These are phyloP conservation scores for Heliamphora pulchella DNA, from an alignment of 179 eudicot species.

Conservation along the genomic window DNA sequence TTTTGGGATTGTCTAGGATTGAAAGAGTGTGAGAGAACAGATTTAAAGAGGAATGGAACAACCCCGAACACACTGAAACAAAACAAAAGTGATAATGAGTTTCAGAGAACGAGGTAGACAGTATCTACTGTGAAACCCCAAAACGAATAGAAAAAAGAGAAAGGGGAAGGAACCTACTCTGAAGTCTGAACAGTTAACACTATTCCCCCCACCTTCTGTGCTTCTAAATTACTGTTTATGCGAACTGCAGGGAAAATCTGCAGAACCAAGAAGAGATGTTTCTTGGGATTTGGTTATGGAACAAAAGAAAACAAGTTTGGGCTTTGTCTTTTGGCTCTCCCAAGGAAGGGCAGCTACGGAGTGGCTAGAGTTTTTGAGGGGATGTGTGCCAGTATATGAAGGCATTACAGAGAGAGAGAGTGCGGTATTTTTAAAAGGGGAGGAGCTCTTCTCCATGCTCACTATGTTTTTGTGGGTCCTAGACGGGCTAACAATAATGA, in stretches of 20 bases:
- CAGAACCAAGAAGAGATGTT: constrained; percentile 36
- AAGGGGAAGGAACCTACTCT: neutral
- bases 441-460: too few species aligned
- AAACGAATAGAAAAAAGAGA: neutral
- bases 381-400: constrained; percentile 21
- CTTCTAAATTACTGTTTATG: constrained; percentile 3
- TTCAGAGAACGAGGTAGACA: constrained; percentile 9
- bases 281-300: constrained; percentile 15
- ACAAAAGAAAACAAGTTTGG: neutral
- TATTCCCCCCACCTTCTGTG: constrained; percentile 16
- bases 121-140: constrained; percentile 9
- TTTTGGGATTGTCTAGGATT: neutral
- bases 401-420: constrained; percentile 7
- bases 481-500: too few species aligned
- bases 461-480: too few species aligned
- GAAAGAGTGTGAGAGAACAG: neutral
- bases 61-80: neutral
- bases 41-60: neutral
- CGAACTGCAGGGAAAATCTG: constrained; percentile 18
- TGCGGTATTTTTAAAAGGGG: too few species aligned
- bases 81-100: neutral
- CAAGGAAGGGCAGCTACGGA: constrained; percentile 30
- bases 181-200: constrained; percentile 7
- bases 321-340: constrained; percentile 33
- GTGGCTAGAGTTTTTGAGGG: constrained; percentile 23